Percentiles rank a stretch among this genome's conserved stretches.
These are phyloP conservation scores for Exophiala oligosperma DNA, from an alignment of 2,329 filamentous ascomycete genomes.

Conservation along the genomic window DNA sequence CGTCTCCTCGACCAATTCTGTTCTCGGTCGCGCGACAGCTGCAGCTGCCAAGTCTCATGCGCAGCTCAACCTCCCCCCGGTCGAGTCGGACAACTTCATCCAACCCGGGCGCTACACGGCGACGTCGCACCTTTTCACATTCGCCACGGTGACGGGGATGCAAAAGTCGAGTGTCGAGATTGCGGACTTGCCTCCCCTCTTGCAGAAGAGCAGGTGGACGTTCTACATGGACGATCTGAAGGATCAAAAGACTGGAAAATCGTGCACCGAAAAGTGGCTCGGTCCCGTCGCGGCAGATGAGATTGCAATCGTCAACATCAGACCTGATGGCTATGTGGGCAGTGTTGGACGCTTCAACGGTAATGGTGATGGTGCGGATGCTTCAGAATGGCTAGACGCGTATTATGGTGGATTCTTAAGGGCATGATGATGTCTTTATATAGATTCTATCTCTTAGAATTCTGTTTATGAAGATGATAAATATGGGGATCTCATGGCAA, in stretches of 20 bases:
- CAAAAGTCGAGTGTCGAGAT: conserved; percentile 65
- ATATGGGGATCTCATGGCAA: neutral
- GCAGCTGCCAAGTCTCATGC: conserved; percentile 64
- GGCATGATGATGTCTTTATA: conserved; percentile 6
- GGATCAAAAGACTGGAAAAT: conserved; percentile 51
- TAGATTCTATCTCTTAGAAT: no score
- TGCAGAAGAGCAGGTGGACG: conserved; percentile 69
- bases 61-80: conserved; percentile 56
- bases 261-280: conserved; percentile 69
- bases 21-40: conserved; percentile 60
- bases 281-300: conserved; percentile 58
- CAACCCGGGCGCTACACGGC: conserved; percentile 68
- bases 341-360: conserved; percentile 51
- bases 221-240: conserved; percentile 69
- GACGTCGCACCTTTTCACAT: conserved; percentile 69
- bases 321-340: conserved; percentile 74
- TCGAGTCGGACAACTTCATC: conserved; percentile 65
- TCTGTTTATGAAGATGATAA: neutral
- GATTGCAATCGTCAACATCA: conserved; percentile 66
- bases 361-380: conserved; percentile 36
- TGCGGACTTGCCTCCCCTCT: conserved; percentile 59
- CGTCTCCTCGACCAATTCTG: conserved; percentile 53
- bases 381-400: conserved; percentile 48
- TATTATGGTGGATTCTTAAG: conserved; percentile 52
- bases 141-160: conserved; percentile 66